A percentile compares a stretch with the other conserved stretches of the same genome.
Conservation (phyloP, 495 filamentous ascomycete species). For the Jackrogersella minutella region DNA sequence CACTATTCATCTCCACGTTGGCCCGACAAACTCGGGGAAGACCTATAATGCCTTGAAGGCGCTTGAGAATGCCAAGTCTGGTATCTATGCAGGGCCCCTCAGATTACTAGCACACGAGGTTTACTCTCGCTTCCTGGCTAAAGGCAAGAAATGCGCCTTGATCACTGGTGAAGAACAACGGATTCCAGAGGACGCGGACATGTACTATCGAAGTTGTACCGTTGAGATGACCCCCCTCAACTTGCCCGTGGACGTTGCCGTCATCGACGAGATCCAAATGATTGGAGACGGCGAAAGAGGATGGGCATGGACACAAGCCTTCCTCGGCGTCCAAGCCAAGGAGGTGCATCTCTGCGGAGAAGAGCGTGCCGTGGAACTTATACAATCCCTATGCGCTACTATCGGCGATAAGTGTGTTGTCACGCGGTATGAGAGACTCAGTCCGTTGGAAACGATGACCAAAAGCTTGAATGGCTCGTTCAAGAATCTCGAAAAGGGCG, state of each 20-base stretch:
- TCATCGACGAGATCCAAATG: conserved; percentile 99
- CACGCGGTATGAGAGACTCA: conserved; percentile 82
- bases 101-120: conserved; percentile 93
- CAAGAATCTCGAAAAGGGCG: conserved; percentile 78
- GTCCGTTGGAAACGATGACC: conserved; percentile 71
- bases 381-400: conserved; percentile 77
- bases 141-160: conserved; percentile 76
- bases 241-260: conserved; percentile 78
- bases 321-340: conserved; percentile 82
- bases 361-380: conserved; percentile 78
- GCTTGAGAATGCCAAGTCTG: conserved; percentile 76
- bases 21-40: conserved; percentile 98
- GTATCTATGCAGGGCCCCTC: conserved; percentile 91
- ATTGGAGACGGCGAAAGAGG: conserved; percentile 81
- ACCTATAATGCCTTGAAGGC: conserved; percentile 93
- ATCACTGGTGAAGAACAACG: conserved; percentile 91
- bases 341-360: conserved; percentile 97
- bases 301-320: conserved; percentile 96
- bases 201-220: conserved; percentile 79
- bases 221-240: conserved; percentile 94
- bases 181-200: conserved; percentile 57
- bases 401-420: conserved; percentile 85
- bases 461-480: conserved; percentile 69
- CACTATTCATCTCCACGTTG: conserved; percentile 91
- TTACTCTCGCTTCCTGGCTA: conserved; percentile 78